Evolutionary conservation across 2,329 filamentous ascomycete species (phyloP).

Genomic region (Kalmusia sp.): DNA sequence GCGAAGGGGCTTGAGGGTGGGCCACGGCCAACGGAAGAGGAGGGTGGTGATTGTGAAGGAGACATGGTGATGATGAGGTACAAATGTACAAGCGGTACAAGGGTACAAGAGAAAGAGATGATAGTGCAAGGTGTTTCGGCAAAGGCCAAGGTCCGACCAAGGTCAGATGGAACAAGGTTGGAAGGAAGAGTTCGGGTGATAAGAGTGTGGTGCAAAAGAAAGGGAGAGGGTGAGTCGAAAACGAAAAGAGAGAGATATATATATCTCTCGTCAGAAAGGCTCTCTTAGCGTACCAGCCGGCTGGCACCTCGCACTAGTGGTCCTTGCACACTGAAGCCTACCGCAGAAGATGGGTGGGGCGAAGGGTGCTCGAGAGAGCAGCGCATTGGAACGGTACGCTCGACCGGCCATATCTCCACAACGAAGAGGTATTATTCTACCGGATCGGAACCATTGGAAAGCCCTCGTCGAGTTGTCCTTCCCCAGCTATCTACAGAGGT

Average conservation of each 20-base stretch:
- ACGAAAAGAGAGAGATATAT: constrained; percentile 15
- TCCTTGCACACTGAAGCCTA: neutral
- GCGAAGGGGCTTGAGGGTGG: constrained; percentile 34
- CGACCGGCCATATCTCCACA: constrained; percentile 8
- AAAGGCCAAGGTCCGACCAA: constrained; percentile 19
- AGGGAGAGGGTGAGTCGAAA: constrained; percentile 18
- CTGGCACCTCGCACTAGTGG: neutral
- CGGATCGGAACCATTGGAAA: constrained; percentile 20
- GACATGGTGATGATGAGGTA: constrained; percentile 26
- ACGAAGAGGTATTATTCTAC: constrained; percentile 4
- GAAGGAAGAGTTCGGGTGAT: constrained; percentile 12
- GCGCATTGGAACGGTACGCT: constrained; percentile 3
- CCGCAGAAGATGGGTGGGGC: neutral
- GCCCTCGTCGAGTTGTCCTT: constrained; percentile 28
- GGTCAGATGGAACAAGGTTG: constrained; percentile 13
- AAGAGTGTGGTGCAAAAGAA: constrained; percentile 14
- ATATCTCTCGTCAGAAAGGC: constrained; percentile 15
- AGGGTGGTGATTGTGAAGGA: constrained; percentile 24
- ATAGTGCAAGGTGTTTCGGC: constrained; percentile 3
- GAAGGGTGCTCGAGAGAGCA: constrained; percentile 5
- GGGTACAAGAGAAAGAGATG: constrained; percentile 23
- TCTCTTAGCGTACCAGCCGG: neutral
- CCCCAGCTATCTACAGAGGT: constrained; percentile 10
- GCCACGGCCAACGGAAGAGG: constrained; percentile 28
- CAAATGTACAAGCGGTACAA: constrained; percentile 16